Conservation (phyloP, 1,139 yeast genomes). For the Blastobotrys capitulatus region DNA sequence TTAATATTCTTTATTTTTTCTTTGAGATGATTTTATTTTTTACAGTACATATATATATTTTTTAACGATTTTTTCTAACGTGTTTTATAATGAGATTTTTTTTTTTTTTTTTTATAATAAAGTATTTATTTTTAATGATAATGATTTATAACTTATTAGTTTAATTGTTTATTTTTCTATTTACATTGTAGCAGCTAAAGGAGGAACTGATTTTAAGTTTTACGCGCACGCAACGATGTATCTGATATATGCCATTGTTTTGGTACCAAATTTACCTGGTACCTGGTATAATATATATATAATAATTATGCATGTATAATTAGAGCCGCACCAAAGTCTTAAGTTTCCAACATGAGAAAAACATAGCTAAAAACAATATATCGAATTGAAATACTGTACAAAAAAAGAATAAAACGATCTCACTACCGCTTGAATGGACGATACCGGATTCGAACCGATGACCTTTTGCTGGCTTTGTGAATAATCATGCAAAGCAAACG, state of each 20-base stretch:
- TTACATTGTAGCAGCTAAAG: no score
- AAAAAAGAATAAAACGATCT: background rate
- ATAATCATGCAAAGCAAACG: slow-evolving; percentile 7
- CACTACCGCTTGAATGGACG: background rate
- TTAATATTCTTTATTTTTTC: no score
- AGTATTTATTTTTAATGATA: background rate
- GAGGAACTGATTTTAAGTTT: no score
- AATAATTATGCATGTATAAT: background rate
- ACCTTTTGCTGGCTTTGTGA: no score
- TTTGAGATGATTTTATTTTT: background rate
- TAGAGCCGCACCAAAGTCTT: background rate
- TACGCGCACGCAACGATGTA: no score
- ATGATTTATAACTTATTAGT: background rate
- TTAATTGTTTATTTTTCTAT: no score
- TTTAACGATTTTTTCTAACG: background rate
- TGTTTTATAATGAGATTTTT: background rate
- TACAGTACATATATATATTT: background rate
- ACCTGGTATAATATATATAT: no score
- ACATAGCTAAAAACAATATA: no score
- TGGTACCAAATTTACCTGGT: no score
- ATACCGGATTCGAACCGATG: slow-evolving; percentile 6
- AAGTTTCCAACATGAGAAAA: background rate
- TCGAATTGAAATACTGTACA: background rate
- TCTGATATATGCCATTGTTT: no score
- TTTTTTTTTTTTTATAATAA: background rate